phyloP scores from a whole-genome alignment of 768 basidiomycete species.

The Amanita jacksonii region DNA sequence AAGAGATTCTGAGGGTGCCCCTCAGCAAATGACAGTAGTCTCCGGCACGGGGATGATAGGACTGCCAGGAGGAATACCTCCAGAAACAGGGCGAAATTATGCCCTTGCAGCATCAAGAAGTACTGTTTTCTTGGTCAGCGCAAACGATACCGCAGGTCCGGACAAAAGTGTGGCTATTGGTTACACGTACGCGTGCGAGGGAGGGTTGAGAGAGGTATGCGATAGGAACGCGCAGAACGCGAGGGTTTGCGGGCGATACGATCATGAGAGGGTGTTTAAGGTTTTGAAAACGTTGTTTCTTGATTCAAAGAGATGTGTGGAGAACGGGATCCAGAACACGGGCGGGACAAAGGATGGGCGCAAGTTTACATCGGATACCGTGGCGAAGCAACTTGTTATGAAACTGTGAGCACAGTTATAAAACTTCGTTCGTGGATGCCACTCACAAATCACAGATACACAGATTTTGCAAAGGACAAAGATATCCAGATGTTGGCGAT shows the following conservation, averaged over 20 bases:
- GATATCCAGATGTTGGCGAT: constrained; percentile 82
- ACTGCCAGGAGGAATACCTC: too few relatives aligned
- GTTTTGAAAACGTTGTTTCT: constrained; percentile 41
- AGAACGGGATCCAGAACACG: constrained; percentile 10
- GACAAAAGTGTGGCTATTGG: constrained; percentile 50
- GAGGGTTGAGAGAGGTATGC: constrained; percentile 37
- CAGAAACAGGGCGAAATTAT: constrained; percentile 30
- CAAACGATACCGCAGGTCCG: constrained; percentile 39
- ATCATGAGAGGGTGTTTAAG: constrained; percentile 63
- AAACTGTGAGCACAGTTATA: constrained; percentile 33
- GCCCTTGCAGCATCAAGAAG: constrained; percentile 40
- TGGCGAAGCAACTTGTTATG: constrained; percentile 31
- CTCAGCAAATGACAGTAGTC: too few relatives aligned
- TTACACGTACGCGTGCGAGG: constrained; percentile 38
- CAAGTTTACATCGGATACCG: constrained; percentile 20
- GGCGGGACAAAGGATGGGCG: constrained; percentile 7
- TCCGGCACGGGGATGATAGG: too few relatives aligned
- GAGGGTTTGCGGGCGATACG: constrained; percentile 46
- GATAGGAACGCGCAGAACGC: constrained; percentile 52
- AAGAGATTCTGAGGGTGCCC: constrained; percentile 28
- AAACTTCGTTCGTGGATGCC: constrained; percentile 5
- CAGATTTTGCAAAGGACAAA: constrained; percentile 34
- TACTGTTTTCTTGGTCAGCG: constrained; percentile 46
- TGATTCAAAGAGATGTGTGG: constrained; percentile 11
- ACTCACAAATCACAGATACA: constrained; percentile 22